phyloP scores from a whole-genome alignment of 805 yeast species.

The Starmerella sirachaensis region DNA sequence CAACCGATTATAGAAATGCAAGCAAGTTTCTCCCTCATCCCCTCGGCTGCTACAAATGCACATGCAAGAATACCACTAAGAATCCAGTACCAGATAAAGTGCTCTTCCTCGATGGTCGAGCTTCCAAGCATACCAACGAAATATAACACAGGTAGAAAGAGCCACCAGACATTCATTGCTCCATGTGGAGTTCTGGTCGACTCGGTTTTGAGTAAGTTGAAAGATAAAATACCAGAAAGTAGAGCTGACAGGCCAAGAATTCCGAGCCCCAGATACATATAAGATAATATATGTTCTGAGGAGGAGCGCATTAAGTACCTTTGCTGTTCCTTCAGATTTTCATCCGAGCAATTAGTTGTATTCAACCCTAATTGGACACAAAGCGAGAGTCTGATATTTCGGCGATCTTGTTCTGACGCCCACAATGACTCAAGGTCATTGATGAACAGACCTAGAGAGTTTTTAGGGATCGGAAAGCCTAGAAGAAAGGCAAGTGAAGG shows the following conservation, averaged over 20 bases:
- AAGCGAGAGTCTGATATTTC: constrained; percentile 22
- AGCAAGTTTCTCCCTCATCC: not conserved
- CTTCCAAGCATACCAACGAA: constrained; percentile 64
- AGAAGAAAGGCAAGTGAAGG: constrained; percentile 54
- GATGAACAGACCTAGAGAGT: constrained; percentile 62
- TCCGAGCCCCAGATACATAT: constrained; percentile 36
- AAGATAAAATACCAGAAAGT: constrained; percentile 4
- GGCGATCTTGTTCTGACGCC: constrained; percentile 18
- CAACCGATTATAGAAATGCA: constrained; percentile 18
- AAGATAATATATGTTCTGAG: constrained; percentile 54
- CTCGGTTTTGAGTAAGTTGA: too few species aligned
- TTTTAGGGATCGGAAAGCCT: constrained; percentile 57
- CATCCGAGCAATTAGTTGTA: constrained; percentile 6
- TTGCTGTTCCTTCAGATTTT: constrained; percentile 32
- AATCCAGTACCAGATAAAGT: constrained; percentile 90
- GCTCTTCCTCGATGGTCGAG: constrained; percentile 89
- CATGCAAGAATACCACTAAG: constrained; percentile 30
- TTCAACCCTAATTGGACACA: constrained; percentile 18
- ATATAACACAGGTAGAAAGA: constrained; percentile 29
- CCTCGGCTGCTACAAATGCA: not conserved
- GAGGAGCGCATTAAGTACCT: constrained; percentile 32
- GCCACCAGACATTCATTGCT: constrained; percentile 20
- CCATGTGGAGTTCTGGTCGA: too few species aligned
- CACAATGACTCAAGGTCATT: constrained; percentile 45
- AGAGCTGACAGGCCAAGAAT: constrained; percentile 28